phyloP scores from a whole-genome alignment of 192 early-diverging fungal genomes.

The Coemansia sp. region DNA sequence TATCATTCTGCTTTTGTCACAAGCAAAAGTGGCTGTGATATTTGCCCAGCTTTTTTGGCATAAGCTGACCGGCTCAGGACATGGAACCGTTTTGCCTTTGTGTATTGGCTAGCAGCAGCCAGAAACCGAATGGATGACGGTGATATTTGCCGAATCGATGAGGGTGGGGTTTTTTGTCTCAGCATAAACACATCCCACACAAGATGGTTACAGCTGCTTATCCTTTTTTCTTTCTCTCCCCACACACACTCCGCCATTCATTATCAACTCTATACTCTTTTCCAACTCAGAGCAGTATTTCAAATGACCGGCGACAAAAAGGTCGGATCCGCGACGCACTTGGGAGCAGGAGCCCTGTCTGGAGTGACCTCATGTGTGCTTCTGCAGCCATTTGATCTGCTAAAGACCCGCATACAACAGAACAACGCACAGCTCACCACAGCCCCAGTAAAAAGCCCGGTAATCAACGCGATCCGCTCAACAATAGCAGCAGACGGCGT shows the following conservation, averaged over 20 bases:
- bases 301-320: constrained; percentile 26
- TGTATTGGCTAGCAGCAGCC: too few relatives aligned
- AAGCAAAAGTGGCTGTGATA: neutral
- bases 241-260: neutral
- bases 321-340: constrained; percentile 59
- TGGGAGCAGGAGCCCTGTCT: constrained; percentile 74
- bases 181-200: too few relatives aligned
- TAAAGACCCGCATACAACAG: constrained; percentile 80
- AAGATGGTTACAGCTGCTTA: too few relatives aligned
- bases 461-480: constrained; percentile 57
- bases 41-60: neutral
- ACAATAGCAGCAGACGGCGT: constrained; percentile 58
- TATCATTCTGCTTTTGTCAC: neutral
- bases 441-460: constrained; percentile 18
- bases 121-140: too few relatives aligned
- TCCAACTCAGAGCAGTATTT: neutral
- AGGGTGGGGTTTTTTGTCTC: too few relatives aligned
- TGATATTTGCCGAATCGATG: too few relatives aligned
- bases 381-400: constrained; percentile 88
- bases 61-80: too few relatives aligned
- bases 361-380: constrained; percentile 74
- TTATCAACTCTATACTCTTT: neutral
- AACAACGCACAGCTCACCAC: constrained; percentile 9
- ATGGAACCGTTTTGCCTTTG: too few relatives aligned
- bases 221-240: neutral